Conservation (phyloP, 1,139 yeast species). For the Geotrichum aggregatum region DNA sequence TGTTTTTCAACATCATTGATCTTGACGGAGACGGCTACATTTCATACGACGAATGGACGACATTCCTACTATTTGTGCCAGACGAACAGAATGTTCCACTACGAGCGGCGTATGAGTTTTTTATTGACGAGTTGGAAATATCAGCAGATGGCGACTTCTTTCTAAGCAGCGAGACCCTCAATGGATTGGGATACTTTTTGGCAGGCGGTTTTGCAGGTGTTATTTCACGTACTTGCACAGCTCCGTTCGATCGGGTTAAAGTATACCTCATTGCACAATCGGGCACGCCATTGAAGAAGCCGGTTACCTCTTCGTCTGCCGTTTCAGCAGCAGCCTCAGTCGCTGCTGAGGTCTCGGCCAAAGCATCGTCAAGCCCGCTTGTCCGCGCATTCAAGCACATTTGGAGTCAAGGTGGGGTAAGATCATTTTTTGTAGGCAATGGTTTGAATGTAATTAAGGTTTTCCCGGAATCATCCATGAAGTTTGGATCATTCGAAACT, state of each 20-base stretch:
- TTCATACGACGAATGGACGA: slow-evolving; percentile 82
- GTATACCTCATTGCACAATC: slow-evolving; percentile 91
- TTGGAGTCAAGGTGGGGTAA: slow-evolving; percentile 84
- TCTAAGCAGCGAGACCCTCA: slow-evolving; percentile 68
- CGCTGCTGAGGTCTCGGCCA: neutral
- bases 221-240: slow-evolving; percentile 91
- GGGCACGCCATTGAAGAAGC: slow-evolving; percentile 40
- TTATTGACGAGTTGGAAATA: slow-evolving; percentile 75
- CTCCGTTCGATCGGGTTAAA: slow-evolving; percentile 92
- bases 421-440: slow-evolving; percentile 91
- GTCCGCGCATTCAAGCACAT: slow-evolving; percentile 64
- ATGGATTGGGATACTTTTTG: slow-evolving; percentile 82
- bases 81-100: slow-evolving; percentile 55
- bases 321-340: slow-evolving; percentile 21
- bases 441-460: slow-evolving; percentile 91
- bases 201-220: slow-evolving; percentile 98
- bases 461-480: slow-evolving; percentile 96
- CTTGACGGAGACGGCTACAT: slow-evolving; percentile 62
- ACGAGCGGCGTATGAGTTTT: slow-evolving; percentile 77
- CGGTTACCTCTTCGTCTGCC: slow-evolving; percentile 34
- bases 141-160: slow-evolving; percentile 91
- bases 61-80: slow-evolving; percentile 78
- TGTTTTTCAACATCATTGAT: slow-evolving; percentile 60
- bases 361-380: slow-evolving; percentile 1
- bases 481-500: slow-evolving; percentile 91